Base-by-base conservation (phyloP, 2,329 filamentous ascomycete species). In the Fusarium sterilihyphosum region DNA sequence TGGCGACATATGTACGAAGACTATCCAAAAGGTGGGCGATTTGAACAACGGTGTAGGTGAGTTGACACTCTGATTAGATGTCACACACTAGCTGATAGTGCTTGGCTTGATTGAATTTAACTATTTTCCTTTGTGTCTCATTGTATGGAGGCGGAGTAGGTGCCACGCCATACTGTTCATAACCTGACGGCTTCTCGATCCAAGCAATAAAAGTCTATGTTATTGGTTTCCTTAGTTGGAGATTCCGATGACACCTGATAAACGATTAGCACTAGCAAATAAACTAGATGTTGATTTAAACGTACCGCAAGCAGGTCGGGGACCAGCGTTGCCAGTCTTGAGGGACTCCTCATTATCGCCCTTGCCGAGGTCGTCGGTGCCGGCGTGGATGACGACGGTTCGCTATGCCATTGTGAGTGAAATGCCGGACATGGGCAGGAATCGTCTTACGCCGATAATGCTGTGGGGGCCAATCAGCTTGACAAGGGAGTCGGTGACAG, bases 381-480 rank as follows among this genome's bases (percentile, higher is more conserved):
- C 96, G 79, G 88, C 92, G 88, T 99, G 96, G 81, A 97, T 91
- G 81, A 99, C 96, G 73, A 99, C 90, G 78, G 96, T 98, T 83
- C 96, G 95, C 94, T 96, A 79, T 40, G 16, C 14, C 20, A 8
- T n/a, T 41, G 46, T 78, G 31, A 75, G 54, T 38, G 17, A 22
- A 60, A 53, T 53, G 22, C 13, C 31, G 14, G 4, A 26, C 20
- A 18, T 22, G 17, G 46, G 22, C 11, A 11, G 40, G 14, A 22
- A 44, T 50, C 31, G 31, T 61, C 89, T 81, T 92, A 96, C 94
- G 85, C 96, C 96, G 80, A 99, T 92, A 80, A 99, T 91, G 88
- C 94, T 97, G 87, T 98, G 90, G 73, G 95, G 93, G 77, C 96
- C 96, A 82, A 99, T 98, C 85, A 99, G 88, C 93, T 98, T 98